Evolutionary conservation across 164 flowering plant genomes (phyloP).

Genomic region (Santalum album): DNA sequence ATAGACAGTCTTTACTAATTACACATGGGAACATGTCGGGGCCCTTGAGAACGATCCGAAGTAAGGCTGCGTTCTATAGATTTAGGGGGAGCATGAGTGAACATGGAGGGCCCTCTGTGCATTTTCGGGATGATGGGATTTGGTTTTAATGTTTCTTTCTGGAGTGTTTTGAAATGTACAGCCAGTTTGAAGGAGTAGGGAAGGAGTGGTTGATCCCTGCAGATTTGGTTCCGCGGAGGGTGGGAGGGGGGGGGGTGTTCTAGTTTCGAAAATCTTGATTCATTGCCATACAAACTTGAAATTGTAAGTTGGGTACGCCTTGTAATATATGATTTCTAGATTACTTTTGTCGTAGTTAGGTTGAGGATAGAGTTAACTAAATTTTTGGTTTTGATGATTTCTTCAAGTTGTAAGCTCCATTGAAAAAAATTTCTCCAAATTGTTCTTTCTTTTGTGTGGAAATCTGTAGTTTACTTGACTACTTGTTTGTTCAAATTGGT

Average conservation of each 20-base stretch:
- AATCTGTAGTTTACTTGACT: no score
- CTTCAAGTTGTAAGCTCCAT: no score
- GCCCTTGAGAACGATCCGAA: slow-evolving; percentile 62
- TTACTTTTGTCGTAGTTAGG: no score
- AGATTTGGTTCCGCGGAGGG: slow-evolving; percentile 3
- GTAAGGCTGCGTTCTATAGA: slow-evolving; percentile 47
- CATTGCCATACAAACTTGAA: slow-evolving; percentile 25
- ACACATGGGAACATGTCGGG: slow-evolving; percentile 73
- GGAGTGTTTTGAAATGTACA: slow-evolving; percentile 42
- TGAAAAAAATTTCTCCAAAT: no score
- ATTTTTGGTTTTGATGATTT: no score
- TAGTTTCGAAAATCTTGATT: slow-evolving; percentile 35
- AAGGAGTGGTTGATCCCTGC: slow-evolving; percentile 15
- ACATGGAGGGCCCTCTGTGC: slow-evolving; percentile 49
- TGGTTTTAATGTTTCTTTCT: slow-evolving; percentile 36
- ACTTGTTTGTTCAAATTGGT: no score
- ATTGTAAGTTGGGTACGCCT: slow-evolving; percentile 17
- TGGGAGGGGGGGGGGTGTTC: slow-evolving; percentile 9
- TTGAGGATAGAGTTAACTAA: no score
- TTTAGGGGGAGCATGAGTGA: slow-evolving; percentile 82
- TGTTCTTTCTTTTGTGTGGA: no score
- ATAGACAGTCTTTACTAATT: slow-evolving; percentile 32
- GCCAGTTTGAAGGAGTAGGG: slow-evolving; percentile 14
- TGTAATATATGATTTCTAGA: slow-evolving; percentile 13
- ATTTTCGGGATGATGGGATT: slow-evolving; percentile 23